Evolutionary conservation across 2,329 filamentous ascomycete genomes (phyloP).

Genomic region (Paraconiothyrium sp.): DNA sequence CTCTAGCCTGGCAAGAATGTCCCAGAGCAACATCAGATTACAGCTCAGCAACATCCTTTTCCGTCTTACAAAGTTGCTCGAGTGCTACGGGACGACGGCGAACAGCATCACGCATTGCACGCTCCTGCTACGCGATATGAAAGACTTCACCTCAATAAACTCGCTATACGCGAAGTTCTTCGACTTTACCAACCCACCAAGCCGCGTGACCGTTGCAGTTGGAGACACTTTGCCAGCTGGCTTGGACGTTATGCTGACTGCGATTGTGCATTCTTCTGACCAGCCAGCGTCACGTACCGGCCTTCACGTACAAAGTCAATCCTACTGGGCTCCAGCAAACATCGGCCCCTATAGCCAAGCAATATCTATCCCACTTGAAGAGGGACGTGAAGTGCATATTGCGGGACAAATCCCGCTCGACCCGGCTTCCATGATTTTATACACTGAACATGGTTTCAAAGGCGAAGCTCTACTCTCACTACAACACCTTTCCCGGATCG

Average conservation of each 20-base stretch:
- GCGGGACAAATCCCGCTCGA: constrained; percentile 93
- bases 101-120: constrained; percentile 56
- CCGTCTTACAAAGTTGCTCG: constrained; percentile 41
- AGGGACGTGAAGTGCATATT: constrained; percentile 65
- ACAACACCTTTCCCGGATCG: constrained; percentile 91
- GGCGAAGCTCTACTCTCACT: constrained; percentile 76
- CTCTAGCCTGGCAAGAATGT: not conserved
- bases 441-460: constrained; percentile 53
- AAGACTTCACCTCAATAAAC: constrained; percentile 80
- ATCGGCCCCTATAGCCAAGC: constrained; percentile 98
- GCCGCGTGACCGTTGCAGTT: constrained; percentile 83
- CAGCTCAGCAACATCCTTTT: constrained; percentile 54
- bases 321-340: constrained; percentile 98
- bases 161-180: constrained; percentile 79
- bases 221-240: constrained; percentile 69
- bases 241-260: constrained; percentile 69
- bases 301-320: constrained; percentile 90
- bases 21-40: not conserved
- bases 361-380: constrained; percentile 60
- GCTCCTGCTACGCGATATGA: constrained; percentile 80
- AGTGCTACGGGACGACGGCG: constrained; percentile 35
- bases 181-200: constrained; percentile 79
- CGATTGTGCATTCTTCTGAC: constrained; percentile 50
- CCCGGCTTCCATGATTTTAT: constrained; percentile 77
- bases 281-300: constrained; percentile 51